Evolutionary conservation across 345 rosid genomes (phyloP).

Genomic region (Citrus maxima): DNA sequence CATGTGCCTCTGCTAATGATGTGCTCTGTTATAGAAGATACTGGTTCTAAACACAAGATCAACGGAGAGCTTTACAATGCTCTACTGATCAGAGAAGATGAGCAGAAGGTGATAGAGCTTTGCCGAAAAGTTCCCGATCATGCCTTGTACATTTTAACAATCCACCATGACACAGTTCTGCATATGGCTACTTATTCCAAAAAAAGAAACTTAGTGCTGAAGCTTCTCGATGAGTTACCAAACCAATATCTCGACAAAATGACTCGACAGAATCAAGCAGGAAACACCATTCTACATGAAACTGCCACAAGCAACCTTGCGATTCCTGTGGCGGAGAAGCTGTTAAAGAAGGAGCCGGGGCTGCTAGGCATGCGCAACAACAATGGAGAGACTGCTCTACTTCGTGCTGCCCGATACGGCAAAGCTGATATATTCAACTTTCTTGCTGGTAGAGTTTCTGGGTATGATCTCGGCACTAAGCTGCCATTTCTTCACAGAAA

Average conservation of each 20-base stretch:
- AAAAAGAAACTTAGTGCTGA: neutral
- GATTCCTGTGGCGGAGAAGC: neutral
- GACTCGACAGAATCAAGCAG: neutral
- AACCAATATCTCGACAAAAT: conserved; percentile 2
- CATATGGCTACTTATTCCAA: neutral
- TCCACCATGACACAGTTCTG: neutral
- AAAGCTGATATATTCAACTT: conserved; percentile 3
- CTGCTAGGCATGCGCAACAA: conserved; percentile 10
- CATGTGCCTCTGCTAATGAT: neutral
- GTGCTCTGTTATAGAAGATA: neutral
- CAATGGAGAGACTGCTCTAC: conserved; percentile 12
- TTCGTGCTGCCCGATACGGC: conserved; percentile 5
- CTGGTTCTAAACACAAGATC: neutral
- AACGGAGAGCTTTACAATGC: neutral
- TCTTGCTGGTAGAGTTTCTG: neutral
- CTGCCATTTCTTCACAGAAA: conserved; percentile 1
- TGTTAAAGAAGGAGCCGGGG: conserved; percentile 3
- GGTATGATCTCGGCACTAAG: neutral
- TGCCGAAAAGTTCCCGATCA: conserved; percentile 12
- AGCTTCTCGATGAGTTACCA: conserved; percentile 6
- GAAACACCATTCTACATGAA: conserved; percentile 26
- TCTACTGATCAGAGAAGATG: conserved; percentile 1
- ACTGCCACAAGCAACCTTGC: conserved; percentile 15
- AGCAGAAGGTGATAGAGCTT: conserved; percentile 8
- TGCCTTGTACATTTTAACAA: neutral